Base-by-base conservation (phyloP, 257 asterid genomes). In the Henckelia pumila region DNA sequence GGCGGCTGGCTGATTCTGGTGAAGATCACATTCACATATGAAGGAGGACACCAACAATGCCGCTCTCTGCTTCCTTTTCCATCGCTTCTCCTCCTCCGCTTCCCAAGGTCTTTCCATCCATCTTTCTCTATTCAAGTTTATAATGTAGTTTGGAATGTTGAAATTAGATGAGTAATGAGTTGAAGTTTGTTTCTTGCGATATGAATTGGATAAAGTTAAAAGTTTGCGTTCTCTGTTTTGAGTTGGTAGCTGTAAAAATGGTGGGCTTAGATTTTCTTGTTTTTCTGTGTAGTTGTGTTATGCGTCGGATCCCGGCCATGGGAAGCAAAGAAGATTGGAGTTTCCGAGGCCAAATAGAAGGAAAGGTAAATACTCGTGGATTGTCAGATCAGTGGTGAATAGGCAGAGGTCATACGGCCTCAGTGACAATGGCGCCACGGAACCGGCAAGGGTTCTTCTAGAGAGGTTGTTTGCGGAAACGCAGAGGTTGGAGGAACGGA, bases 381-480 rank as follows among this genome's bases (percentile, higher is more conserved):
- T 72, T 59, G 75, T 83, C 19, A 81, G 76, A 66, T 83, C 97
- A 37, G 86, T 86, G 56, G 76, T 89, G 73, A 73, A 82, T 68
- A 72, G 83, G 75, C 76, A 78, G 68, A 81, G 73, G 32, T 72
- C 72, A 0, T 74, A 86, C 17, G 83, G 87, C 73, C 64, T 92
- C 63, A 82, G 78, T 67, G 90, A 74, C 47, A 78, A 75, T 77
- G 97, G 87, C 56, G 85, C 84, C 20, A 76, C 76, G 16, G 91
- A 85, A 56, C 90, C 94, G 6, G 84, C 93, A 47, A 80, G 95
- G 82, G 66, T 80, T 76, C 92, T 90, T 70, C 84, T 92, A 56
- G 95, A 86, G 86, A 84, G 87, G 69, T 78, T 88, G 79, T 89
- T 89, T 73, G 82, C 83, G 56, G 89, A 92, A 81, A 83, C 94